These are phyloP conservation scores for Barnettozyma botsteinii DNA, from an alignment of 805 yeast genomes.

Conservation along the genomic window DNA sequence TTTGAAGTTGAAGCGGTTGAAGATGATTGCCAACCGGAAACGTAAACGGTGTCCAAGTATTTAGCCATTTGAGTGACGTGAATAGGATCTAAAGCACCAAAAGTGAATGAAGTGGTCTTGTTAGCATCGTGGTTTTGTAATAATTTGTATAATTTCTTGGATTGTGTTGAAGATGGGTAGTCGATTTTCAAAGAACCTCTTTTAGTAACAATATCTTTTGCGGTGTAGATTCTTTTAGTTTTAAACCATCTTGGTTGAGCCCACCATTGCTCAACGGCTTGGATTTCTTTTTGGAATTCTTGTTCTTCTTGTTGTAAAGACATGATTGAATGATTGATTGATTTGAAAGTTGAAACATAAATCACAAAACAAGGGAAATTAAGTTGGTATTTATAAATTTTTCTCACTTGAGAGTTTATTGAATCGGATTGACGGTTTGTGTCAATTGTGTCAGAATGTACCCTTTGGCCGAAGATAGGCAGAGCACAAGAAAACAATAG, in stretches of 20 bases:
- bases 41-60: constrained; percentile 86
- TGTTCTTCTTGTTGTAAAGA: constrained; percentile 19
- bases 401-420: background rate
- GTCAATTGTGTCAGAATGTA: background rate
- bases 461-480: constrained; percentile 1
- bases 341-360: background rate
- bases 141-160: constrained; percentile 71
- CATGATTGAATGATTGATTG: constrained; percentile 7
- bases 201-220: constrained; percentile 85
- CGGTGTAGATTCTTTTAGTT: constrained; percentile 81
- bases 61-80: constrained; percentile 97
- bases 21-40: constrained; percentile 98
- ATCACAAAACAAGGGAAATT: background rate
- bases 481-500: too few relatives aligned
- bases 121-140: constrained; percentile 66
- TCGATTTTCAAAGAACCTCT: constrained; percentile 72
- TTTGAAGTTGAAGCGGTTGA: constrained; percentile 96
- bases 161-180: constrained; percentile 73
- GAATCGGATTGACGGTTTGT: constrained; percentile 3
- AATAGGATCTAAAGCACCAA: constrained; percentile 94
- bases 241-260: constrained; percentile 83
- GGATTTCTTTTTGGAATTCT: constrained; percentile 43
- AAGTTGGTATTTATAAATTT: constrained; percentile 2
- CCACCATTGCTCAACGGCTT: constrained; percentile 87
- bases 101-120: constrained; percentile 78